phyloP scores from a whole-genome alignment of 2,329 filamentous ascomycete species.

The Colletotrichum tofieldiae region DNA sequence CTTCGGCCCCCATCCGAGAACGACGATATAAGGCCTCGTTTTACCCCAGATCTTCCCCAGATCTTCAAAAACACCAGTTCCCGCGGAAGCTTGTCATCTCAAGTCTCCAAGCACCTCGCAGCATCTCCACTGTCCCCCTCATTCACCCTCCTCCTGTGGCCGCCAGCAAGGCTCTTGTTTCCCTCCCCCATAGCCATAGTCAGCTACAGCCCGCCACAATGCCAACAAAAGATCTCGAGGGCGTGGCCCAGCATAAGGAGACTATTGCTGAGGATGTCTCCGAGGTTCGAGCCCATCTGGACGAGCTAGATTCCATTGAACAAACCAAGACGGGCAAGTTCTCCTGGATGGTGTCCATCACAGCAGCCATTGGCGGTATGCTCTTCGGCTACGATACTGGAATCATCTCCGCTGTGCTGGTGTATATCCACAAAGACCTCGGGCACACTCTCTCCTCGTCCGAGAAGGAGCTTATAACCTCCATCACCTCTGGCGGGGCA shows the following conservation, averaged over 20 bases:
- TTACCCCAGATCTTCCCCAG: neutral
- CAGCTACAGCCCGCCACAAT: neutral
- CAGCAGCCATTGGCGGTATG: slow-evolving; percentile 35
- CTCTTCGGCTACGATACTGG: slow-evolving; percentile 60
- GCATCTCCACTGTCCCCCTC: too few relatives aligned
- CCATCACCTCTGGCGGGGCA: slow-evolving; percentile 62
- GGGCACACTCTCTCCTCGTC: slow-evolving; percentile 56
- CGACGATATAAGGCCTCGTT: neutral
- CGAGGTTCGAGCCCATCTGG: neutral
- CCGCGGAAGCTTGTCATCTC: too few relatives aligned
- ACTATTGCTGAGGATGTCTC: neutral
- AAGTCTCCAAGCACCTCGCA: neutral
- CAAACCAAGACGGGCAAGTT: slow-evolving; percentile 45
- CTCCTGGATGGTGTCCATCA: slow-evolving; percentile 23
- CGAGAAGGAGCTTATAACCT: slow-evolving; percentile 68
- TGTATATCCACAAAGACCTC: slow-evolving; percentile 57
- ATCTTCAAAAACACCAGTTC: neutral
- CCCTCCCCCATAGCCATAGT: too few relatives aligned
- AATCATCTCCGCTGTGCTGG: slow-evolving; percentile 61
- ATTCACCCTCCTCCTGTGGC: too few relatives aligned
- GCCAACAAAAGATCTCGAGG: slow-evolving; percentile 7
- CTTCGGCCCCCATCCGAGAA: neutral
- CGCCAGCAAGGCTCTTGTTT: too few relatives aligned
- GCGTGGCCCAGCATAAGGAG: neutral
- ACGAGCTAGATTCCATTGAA: slow-evolving; percentile 27